Base-by-base conservation (phyloP, 805 yeast genomes). In the Ogataea glucozyma region DNA sequence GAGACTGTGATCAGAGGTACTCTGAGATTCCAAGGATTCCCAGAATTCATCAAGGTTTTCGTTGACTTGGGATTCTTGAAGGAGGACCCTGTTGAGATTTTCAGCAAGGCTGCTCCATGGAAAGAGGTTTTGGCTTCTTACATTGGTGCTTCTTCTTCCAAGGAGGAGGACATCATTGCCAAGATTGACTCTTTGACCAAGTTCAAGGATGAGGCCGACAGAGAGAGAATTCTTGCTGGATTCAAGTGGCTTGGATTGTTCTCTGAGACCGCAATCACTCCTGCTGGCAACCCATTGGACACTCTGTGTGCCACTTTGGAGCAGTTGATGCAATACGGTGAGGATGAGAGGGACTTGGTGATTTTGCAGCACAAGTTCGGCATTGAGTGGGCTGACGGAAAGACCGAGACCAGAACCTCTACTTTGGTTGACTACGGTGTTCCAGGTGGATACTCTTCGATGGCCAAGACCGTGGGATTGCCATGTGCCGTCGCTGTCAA, bases 381-480 rank as follows among this genome's bases (percentile, higher is more conserved):
- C 57, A 88, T 93, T 57, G 93, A 86, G 71, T 88, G 96, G 91
- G 89, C 91, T 43, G 93, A 93, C 61, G 98, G 98, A 55, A 68
- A 80, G 53, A 79, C 76, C 43, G 98, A 93, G 73, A 78, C 84
- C 50, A 89, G 98, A 78, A 90, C 98, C 45, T 86, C 97, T 16
- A 93, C 99, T 47, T 75, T 93, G 63, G 91, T 90, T 26, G 96
- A 89, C 69, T 88, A 87, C 69, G 99, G 99, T 73, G 82, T 78
- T 55, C 85, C 85, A 58, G 88, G 90, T 48, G 91, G 93, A 42
- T 93, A 91, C 82, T 85, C 96, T 30, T 90, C 98, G 26, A 93
- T 93, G 99, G 99, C 99, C 54, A 90, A 91, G 66, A 79, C 88
- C 52, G 99, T 93, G 43, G 99, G 99, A 74, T 91, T 89, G 51